phyloP scores from a whole-genome alignment of 2,329 filamentous ascomycete genomes.

The Penicillium paneum region DNA sequence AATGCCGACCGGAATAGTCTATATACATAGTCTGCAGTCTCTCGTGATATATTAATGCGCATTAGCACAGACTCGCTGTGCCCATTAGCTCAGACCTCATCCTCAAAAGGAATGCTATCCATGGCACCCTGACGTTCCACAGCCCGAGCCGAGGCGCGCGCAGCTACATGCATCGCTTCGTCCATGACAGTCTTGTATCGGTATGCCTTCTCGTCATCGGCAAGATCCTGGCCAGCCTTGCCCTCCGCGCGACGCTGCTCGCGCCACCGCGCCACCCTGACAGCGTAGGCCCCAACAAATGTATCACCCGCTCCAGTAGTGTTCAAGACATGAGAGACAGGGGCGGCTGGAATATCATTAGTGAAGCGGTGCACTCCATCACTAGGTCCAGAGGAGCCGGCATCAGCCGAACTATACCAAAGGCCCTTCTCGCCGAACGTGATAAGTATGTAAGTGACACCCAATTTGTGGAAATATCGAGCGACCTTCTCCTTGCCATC shows the following conservation, averaged over 20 bases:
- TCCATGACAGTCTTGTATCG: slow-evolving; percentile 47
- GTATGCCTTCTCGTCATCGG: slow-evolving; percentile 32
- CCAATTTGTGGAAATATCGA: slow-evolving; percentile 61
- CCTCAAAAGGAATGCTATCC: slow-evolving; percentile 49
- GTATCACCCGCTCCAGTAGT: slow-evolving; percentile 94
- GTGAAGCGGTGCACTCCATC: slow-evolving; percentile 30
- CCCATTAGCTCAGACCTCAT: slow-evolving; percentile 37
- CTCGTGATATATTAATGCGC: slow-evolving; percentile 10
- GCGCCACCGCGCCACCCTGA: slow-evolving; percentile 60
- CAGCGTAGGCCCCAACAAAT: slow-evolving; percentile 83
- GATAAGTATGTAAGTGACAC: slow-evolving; percentile 74
- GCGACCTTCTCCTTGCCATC: slow-evolving; percentile 56
- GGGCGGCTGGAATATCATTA: slow-evolving; percentile 57
- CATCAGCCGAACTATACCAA: slow-evolving; percentile 58
- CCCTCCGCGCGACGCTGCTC: slow-evolving; percentile 44
- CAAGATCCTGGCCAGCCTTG: slow-evolving; percentile 51
- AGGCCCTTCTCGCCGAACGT: slow-evolving; percentile 81
- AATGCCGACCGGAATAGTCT: neutral
- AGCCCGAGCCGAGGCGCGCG: slow-evolving; percentile 43
- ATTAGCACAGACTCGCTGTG: neutral
- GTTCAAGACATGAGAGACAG: slow-evolving; percentile 73
- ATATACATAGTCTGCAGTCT: neutral
- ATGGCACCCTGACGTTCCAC: slow-evolving; percentile 48
- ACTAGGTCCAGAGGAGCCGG: slow-evolving; percentile 42
- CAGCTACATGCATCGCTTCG: slow-evolving; percentile 44